Evolutionary conservation across 352 stramenopile species (phyloP), one percentile per base, ranked within the genome.

Genomic region (Synura sp.): DNA sequence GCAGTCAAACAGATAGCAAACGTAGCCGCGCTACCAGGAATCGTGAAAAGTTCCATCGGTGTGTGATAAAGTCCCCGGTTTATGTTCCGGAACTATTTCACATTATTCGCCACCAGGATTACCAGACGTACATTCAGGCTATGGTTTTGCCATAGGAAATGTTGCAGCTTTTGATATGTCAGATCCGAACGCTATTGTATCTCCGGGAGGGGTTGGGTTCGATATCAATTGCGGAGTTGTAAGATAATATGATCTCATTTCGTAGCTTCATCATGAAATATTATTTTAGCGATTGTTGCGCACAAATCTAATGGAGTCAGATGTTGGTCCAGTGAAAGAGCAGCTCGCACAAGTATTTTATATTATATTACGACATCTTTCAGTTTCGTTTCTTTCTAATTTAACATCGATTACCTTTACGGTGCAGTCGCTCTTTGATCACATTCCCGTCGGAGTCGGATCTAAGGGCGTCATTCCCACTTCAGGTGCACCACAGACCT

Each of bases 111-210:
- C n/a, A 27, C 12, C 9, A 53, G 88, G 86, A 1, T 84, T 93
- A 77, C 90, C 90, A 4, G 90, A 94, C 83, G 82, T 91, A 0
- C 90, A 94, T 82, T 90, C 86, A 0, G 90, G 90, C 1, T 94
- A 94, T 81, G 90, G 90, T n/a, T 94, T 94, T 77, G 87, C 88
- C 42, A 93, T 94, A 63, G 90, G 90, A 14, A 93, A 92, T 73
- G 89, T 93, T 17, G 89, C 89, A 0, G 89, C 89, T 9, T 92
- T 94, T 81, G 88, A 93, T 80, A 91, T 92, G 85, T 81, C 87
- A 57, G 84, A 93, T 78, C 82, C 83, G 31, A 82, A 88, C 0
- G 87, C 88, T 9, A 83, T 94, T 0, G 86, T 94, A 14, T 89
- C 81, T 78, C 89, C 89, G 0, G 88, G 84, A 67, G 84, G 84